Conservation (phyloP, 1,284 basidiomycete species). For the Leccinum solheimii region DNA sequence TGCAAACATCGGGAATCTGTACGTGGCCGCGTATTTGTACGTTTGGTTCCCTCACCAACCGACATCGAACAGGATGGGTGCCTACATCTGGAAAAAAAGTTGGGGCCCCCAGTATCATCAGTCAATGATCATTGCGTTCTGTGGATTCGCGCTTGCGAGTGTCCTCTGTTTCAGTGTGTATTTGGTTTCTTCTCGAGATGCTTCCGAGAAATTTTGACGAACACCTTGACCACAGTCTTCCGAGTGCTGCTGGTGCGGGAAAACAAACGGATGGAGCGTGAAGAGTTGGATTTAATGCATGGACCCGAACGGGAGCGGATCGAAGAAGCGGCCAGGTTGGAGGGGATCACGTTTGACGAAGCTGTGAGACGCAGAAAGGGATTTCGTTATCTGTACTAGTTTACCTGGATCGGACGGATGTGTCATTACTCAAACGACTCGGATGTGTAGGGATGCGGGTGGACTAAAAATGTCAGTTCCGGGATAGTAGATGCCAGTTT, state of each 20-base stretch:
- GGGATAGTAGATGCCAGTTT: slow-evolving; percentile 19
- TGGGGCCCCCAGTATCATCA: not conserved
- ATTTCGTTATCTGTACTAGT: not conserved
- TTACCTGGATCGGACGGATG: not conserved
- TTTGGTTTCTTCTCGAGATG: not conserved
- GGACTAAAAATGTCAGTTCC: not conserved
- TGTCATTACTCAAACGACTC: not conserved
- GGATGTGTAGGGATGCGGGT: not conserved
- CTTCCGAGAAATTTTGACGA: not conserved
- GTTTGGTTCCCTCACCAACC: not conserved
- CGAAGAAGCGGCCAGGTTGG: not conserved
- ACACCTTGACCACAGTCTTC: not conserved
- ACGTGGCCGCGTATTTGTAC: not conserved
- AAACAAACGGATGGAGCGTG: not conserved
- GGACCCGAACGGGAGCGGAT: slow-evolving; percentile 1
- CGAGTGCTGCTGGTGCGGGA: not conserved
- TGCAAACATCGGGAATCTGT: not conserved
- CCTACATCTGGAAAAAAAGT: not conserved
- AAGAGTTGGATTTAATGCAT: not conserved
- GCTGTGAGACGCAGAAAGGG: not conserved
- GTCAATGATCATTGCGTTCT: not conserved
- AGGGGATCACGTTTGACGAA: not conserved
- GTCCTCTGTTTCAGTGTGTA: not conserved
- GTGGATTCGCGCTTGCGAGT: not conserved
- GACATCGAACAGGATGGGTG: not conserved